Base-by-base conservation (phyloP, 2,329 filamentous ascomycete species). In the Dactylellina sp. region DNA sequence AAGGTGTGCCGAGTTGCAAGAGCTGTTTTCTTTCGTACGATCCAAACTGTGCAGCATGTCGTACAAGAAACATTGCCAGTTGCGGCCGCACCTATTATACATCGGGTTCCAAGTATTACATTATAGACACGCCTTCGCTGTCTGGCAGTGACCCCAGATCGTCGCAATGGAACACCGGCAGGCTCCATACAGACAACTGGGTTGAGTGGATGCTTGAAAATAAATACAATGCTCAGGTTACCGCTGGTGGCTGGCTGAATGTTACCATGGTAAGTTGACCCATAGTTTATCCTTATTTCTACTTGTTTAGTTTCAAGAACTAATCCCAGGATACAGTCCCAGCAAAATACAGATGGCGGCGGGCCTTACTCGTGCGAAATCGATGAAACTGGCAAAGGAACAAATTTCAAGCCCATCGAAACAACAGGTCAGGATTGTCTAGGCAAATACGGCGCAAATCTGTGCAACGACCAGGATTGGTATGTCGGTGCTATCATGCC, bases 321-420 rank as follows among this genome's bases (percentile, higher is more conserved):
- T 47, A 50, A 50, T 32, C 7, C 22, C 24, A 50, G 24, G 2
- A 50, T 50, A 40, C 12, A 50, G 25, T 35, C 50, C 18, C 61
- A 65, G 14, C 61, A 65, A 28, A 65, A 56, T 14, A 65, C 61
- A 1, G 61, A 65, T 16, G 49, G 61, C 9, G 61, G 50, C 28
- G 61, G 61, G 0, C 61, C 61, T 12, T 65, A 65, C 32, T 47
- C 22, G 16, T 65, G 50, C 16, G 50, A 49, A 22, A 32, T 65
- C 37, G 61, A 65, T 32, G 24, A 65, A 42, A 24, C 50, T 5
- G 61, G 61, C 14, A 57, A 47, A 44, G 59, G 59, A 7, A 37
- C 18, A 47, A 24, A 37, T 14, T 63, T 63, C 46, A 53, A 20
- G 7, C 35, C 59, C 14, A 2, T 63, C 6, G 22, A 44, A 5